phyloP scores from a whole-genome alignment of 352 stramenopile species.

The Pythium coloratum region DNA sequence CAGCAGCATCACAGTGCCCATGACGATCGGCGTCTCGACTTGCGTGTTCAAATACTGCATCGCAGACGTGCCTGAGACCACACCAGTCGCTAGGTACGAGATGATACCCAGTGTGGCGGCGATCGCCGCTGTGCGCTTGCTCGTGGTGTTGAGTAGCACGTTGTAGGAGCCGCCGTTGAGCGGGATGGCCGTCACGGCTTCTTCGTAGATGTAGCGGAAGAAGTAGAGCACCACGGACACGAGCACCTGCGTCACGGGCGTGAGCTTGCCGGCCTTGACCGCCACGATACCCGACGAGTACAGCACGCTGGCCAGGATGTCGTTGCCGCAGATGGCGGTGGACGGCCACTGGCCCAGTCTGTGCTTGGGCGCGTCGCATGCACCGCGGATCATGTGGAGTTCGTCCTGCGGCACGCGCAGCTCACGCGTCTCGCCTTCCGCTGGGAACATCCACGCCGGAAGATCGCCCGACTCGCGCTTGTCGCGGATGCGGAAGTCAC shows the following conservation, averaged over 20 bases:
- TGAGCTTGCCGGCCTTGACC: constrained; percentile 62
- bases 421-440: constrained; percentile 21
- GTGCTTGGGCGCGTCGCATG: constrained; percentile 30
- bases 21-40: constrained; percentile 28
- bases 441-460: constrained; percentile 37
- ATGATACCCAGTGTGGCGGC: constrained; percentile 81
- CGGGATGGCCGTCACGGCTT: constrained; percentile 81
- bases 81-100: constrained; percentile 82
- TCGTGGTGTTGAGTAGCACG: constrained; percentile 85
- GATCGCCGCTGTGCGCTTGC: constrained; percentile 72
- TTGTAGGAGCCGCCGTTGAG: constrained; percentile 89
- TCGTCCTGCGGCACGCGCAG: constrained; percentile 27
- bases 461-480: constrained; percentile 25
- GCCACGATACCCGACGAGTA: constrained; percentile 53
- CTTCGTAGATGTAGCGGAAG: constrained; percentile 77
- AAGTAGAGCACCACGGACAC: constrained; percentile 55
- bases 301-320: constrained; percentile 79
- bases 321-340: constrained; percentile 86
- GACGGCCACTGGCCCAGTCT: constrained; percentile 65
- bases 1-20: constrained; percentile 41
- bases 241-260: constrained; percentile 65
- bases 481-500: constrained; percentile 31
- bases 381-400: constrained; percentile 29
- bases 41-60: constrained; percentile 42
- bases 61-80: constrained; percentile 42